Evolutionary conservation across 306 rosid species (phyloP).

Genomic region (Acmispon strigosus): DNA sequence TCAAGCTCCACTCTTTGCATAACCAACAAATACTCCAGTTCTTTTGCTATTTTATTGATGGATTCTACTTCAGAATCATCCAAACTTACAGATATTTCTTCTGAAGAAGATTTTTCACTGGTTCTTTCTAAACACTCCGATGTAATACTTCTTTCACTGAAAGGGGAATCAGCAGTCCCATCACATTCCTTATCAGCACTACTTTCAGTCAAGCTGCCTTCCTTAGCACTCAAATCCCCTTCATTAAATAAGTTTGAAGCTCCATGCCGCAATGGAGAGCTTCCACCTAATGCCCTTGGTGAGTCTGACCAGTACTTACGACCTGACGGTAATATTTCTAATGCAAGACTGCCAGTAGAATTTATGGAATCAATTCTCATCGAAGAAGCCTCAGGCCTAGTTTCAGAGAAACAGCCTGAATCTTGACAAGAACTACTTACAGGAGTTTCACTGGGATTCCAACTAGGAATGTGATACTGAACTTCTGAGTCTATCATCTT

Average conservation of each 20-base stretch:
- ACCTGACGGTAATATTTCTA: conserved; percentile 84
- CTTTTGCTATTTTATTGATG: conserved; percentile 23
- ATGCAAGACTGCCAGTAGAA: conserved; percentile 40
- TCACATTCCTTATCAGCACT: conserved; percentile 26
- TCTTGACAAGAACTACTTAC: conserved; percentile 25
- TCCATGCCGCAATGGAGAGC: conserved; percentile 42
- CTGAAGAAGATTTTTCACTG: conserved; percentile 19
- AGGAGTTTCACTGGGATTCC: conserved; percentile 39
- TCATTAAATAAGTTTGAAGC: conserved; percentile 40
- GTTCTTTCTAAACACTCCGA: conserved; percentile 16
- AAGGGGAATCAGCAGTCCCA: conserved; percentile 14
- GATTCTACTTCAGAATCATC: conserved; percentile 28
- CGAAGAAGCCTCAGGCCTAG: conserved; percentile 37
- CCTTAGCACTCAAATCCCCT: conserved; percentile 10
- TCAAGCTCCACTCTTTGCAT: conserved; percentile 53
- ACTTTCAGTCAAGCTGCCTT: conserved; percentile 17
- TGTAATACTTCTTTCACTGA: conserved; percentile 13
- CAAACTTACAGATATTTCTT: conserved; percentile 4
- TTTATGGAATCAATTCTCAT: conserved; percentile 16
- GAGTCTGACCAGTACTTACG: conserved; percentile 92
- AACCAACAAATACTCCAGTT: conserved; percentile 43
- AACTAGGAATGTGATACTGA: conserved; percentile 55
- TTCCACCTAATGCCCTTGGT: conserved; percentile 53
- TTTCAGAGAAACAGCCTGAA: conserved; percentile 30
- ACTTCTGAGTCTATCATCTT: conserved; percentile 76